Base-by-base conservation (phyloP, 495 filamentous ascomycete genomes). In the Podospora didyma region DNA sequence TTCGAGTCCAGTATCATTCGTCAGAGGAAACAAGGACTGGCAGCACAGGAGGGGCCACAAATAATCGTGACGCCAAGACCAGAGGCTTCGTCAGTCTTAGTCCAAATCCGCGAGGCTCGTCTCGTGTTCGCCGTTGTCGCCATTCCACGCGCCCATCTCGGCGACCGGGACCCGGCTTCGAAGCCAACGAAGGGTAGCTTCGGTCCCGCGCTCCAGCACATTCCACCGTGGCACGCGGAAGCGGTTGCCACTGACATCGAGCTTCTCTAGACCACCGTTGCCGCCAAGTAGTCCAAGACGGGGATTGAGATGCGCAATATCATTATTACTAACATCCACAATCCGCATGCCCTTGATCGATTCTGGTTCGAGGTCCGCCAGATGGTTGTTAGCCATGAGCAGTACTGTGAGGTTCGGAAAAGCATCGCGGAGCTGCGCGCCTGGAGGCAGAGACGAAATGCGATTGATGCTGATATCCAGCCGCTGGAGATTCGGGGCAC, bases 141-240 rank as follows among this genome's bases (percentile, higher is more conserved):
- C 76, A 46, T 65, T 68, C 76, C 76, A 79, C 19, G 69, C 74
- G 1, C 58, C 73, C 74, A 76, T 77, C 58, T 89, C 89, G 22
- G 83, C 82, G 12, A 78, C 80, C 0, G 89, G 87, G 37, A 97
- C 86, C 56, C 86, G 82, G 48, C 88, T 87, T 56, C 88, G 83
- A 54, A 96, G 67, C 87, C 89, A 97, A 49, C 87, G 78, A 61
- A 96, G 75, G n/a, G 90, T 82, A 17, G 88, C 85, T 65, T 95
- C 90, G 1, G 91, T 96, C 7, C 93, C 93, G 56, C 92, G 89
- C 53, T 91, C 89, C 54, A 97, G 73, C 14, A 96, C 80, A 51
- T 88, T 89, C 79, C 86, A 91, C 41, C 88, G 79, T n/a, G 93
- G 93, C 44, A 96, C 92, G 19, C 88, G 73, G 69, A 96, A 96